Base-by-base conservation (phyloP, 75 land plant genomes). In the Pinus taeda region DNA sequence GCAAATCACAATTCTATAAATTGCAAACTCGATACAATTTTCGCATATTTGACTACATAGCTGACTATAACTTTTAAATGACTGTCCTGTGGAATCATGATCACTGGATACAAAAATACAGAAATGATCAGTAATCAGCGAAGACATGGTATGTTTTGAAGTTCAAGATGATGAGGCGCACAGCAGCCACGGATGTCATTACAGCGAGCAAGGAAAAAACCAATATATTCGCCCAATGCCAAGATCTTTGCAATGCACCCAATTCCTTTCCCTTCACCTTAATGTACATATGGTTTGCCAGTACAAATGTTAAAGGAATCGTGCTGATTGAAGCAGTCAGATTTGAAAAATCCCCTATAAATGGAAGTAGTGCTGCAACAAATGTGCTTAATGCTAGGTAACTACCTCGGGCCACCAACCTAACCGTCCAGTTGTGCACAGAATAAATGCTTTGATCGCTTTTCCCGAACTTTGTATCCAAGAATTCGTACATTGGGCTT, bases 211-310 rank as follows among this genome's bases (percentile, higher is more conserved):
- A 55, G 12, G 82, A 65, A 58, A 92, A 91, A 45, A 90, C 64
- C 11, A 75, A 36, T 8, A 93, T 84, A 76, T 91, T 91, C n/a
- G 81, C 70, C 96, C 96, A 93, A 73, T 91, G 93, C 96, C 96
- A 93, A 3, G 77, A 61, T 74, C 81, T 85, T 79, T 83, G 87
- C 36, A 76, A 6, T 37, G 80, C 30, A 39, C 37, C 65, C 24
- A 93, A 57, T 42, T 84, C 81, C 70, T 81, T 85, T 45, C 71
- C 80, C 78, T 83, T 89, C 53, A 87, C 94, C 78, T 60, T 81
- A 1, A 94, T 57, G 75, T 92, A 90, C 97, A 94, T 94, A 81
- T 94, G 97, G 61, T 94, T 90, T 22, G 90, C 88, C 12, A 94
- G 79, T 13, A 93, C 88, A 75, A 90, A 90, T 36, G 95, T 88